Base-by-base conservation (phyloP, 257 asterid genomes). In the Eucommia ulmoides region DNA sequence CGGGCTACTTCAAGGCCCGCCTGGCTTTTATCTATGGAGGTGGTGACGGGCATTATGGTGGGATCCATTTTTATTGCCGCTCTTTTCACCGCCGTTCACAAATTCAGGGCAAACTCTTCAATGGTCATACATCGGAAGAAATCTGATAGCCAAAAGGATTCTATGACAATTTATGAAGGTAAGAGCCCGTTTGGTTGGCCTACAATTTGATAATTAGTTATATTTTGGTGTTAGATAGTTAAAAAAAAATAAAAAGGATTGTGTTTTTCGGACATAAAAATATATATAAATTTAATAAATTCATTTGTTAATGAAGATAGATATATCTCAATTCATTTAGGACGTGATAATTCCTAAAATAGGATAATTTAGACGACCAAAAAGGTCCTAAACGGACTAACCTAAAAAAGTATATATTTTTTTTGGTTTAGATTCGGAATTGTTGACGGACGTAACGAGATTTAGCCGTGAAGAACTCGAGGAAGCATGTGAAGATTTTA, bases 401-500 rank as follows among this genome's bases (percentile, higher is more conserved):
- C n/a, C n/a, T n/a, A n/a, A n/a, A n/a, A n/a, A n/a, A n/a, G n/a
- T n/a, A n/a, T n/a, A n/a, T n/a, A n/a, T n/a, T n/a, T n/a, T n/a
- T n/a, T 22, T 33, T 29, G 33, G 14, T 66, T 47, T 76, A 86
- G 99, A 91, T 77, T 59, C 94, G 8, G 89, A 78, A 48, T 63
- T 76, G 55, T 61, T 91, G 69, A 86, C 75, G 68, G 71, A 82
- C 46, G 87, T 83, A 7, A 48, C 42, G 52, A 73, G 70, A 63
- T 81, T 75, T 69, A 81, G 73, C 78, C 58, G 94, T 62, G 87
- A 77, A 68, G 99, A 86, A 59, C 95, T 91, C 1, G 97, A 86
- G 68, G 69, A 77, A 24, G 99, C 99, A 26, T 91, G 99, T 60
- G 99, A 91, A 79, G 99, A 86, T 74, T 91, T 91, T 67, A 91